Base-by-base conservation (phyloP, 2,329 filamentous ascomycete species). In the Penicillium freii region DNA sequence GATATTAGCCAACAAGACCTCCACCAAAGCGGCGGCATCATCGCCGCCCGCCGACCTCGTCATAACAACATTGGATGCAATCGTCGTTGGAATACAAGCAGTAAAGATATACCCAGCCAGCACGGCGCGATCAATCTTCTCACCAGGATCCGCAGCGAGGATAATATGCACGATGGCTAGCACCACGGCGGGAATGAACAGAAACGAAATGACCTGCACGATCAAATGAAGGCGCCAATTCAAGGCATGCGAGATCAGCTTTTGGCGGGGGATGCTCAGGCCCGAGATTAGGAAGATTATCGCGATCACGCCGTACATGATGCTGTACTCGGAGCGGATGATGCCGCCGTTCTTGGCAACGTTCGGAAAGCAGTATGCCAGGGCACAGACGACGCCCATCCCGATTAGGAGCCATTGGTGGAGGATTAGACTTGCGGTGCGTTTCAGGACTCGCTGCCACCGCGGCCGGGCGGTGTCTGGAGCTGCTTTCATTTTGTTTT, bases 31-130 rank as follows among this genome's bases (percentile, higher is more conserved):
- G 0, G 85, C 83, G 3, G 83, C 83, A 58, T 86, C 83, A 63
- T 90, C 88, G 5, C 88, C 88, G 38, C 87, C 84, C 0, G 88
- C 84, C 39, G 84, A 80, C 27, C 86, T 77, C 6, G 88, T 90
- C 87, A 90, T 90, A 40, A 90, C 85, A 8, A 89, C 85, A 69
- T 90, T 90, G 45, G 85, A 89, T 8, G 86, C 83, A 65, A 90
- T 88, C 0, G 88, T 90, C 0, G 88, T 91, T 1, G 88, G 87
- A 5, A 89, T 83, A 66, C 84, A 87, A n/a, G 84, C 82, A 1
- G 85, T 80, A 39, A 88, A 83, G 3, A 90, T 80, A 70, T 90
- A 84, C 10, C 88, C 88, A 3, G 88, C 82, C 31, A 91, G 75
- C 40, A 91, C 79, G 56, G 85, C 84, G 0, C 83, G 78, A 54